Evolutionary conservation across 108 stramenopile genomes (phyloP).

Genomic region (Discostella stelligeroides): DNA sequence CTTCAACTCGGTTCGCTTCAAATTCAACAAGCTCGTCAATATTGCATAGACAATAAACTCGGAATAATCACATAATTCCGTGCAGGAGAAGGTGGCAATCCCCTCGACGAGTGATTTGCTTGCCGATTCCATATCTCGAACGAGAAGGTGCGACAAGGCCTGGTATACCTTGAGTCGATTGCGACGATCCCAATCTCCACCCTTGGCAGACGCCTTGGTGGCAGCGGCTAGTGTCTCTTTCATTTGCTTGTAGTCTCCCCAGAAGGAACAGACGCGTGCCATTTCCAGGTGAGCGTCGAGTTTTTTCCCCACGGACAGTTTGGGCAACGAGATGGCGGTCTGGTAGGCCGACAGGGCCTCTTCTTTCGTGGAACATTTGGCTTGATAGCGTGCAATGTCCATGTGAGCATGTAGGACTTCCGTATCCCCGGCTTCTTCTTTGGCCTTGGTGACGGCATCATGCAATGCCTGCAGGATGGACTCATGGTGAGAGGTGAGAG

Average conservation of each 20-base stretch:
- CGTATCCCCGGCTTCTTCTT: slow-evolving; percentile 95
- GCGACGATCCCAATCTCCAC: slow-evolving; percentile 99
- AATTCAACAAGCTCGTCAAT: slow-evolving; percentile 84
- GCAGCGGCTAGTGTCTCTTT: slow-evolving; percentile 58
- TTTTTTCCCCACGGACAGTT: slow-evolving; percentile 93
- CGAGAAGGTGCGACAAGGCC: slow-evolving; percentile 74
- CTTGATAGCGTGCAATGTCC: slow-evolving; percentile 85
- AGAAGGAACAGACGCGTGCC: slow-evolving; percentile 87
- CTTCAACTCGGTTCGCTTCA: slow-evolving; percentile 87
- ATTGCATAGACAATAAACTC: slow-evolving; percentile 93
- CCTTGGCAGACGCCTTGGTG: slow-evolving; percentile 78
- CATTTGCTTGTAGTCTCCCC: slow-evolving; percentile 67
- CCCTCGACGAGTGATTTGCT: slow-evolving; percentile 87
- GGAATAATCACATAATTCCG: slow-evolving; percentile 92
- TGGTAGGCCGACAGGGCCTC: slow-evolving; percentile 85
- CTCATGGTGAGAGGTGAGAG: slow-evolving; percentile 51
- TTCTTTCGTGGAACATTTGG: slow-evolving; percentile 80
- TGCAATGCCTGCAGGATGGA: slow-evolving; percentile 53
- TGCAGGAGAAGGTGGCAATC: slow-evolving; percentile 96
- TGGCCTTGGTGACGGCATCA: slow-evolving; percentile 71
- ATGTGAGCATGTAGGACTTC: slow-evolving; percentile 95
- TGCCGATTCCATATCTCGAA: slow-evolving; percentile 86
- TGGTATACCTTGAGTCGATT: slow-evolving; percentile 97
- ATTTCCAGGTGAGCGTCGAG: slow-evolving; percentile 95
- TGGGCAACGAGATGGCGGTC: slow-evolving; percentile 80